A percentile compares a stretch with the other conserved stretches of the same genome.
phyloP scores from a whole-genome alignment of 1,139 yeast genomes.

The Geotrichum bryndzae region DNA sequence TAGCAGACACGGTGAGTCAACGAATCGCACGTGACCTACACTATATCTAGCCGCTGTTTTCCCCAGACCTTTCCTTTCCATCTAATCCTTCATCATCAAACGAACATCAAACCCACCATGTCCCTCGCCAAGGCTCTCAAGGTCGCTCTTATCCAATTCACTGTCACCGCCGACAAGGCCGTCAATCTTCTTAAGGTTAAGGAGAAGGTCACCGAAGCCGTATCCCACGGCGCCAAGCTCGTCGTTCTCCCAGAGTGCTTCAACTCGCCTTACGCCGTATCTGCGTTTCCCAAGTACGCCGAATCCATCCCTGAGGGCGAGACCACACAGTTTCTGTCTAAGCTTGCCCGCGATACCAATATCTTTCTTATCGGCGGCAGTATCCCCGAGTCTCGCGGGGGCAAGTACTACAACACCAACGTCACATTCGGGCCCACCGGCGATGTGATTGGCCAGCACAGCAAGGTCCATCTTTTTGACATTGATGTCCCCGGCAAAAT shows the following conservation, averaged over 20 bases:
- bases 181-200: constrained; percentile 55
- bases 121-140: constrained; percentile 39
- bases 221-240: constrained; percentile 39
- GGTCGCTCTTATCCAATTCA: constrained; percentile 72
- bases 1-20: neutral
- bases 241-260: constrained; percentile 88
- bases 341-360: constrained; percentile 54
- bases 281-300: constrained; percentile 78
- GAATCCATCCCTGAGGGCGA: constrained; percentile 67
- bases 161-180: constrained; percentile 64
- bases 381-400: constrained; percentile 66
- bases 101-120: constrained; percentile 1
- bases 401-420: constrained; percentile 68
- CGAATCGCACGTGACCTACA: neutral
- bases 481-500: constrained; percentile 87
- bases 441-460: constrained; percentile 70
- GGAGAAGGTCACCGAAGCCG: constrained; percentile 51
- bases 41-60: neutral
- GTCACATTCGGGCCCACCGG: constrained; percentile 69
- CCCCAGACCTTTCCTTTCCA: neutral
- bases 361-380: constrained; percentile 83
- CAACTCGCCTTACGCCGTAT: constrained; percentile 90
- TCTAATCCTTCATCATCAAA: neutral
- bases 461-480: constrained; percentile 86
- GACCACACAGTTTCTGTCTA: constrained; percentile 55